Base-by-base conservation (phyloP, 768 basidiomycete species). In the Kwoniella sp. region DNA sequence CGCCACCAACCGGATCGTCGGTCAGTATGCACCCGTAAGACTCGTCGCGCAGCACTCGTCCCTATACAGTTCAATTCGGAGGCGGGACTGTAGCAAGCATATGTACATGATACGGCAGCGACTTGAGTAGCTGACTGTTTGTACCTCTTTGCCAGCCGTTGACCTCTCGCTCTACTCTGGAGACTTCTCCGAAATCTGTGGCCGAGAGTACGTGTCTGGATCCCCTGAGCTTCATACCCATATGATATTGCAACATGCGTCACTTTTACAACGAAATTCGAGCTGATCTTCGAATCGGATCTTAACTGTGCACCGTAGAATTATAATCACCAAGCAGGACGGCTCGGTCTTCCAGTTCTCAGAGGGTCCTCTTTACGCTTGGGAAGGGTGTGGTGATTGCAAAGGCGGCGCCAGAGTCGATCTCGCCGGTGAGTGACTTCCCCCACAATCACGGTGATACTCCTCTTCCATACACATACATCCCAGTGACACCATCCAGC, bases 311-410 rank as follows among this genome's bases (percentile, higher is more conserved):
- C 20, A 41, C 25, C 17, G 7, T 47, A 65, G 63, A 41, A 51
- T 65, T n/a, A 48, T 29, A n/a, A 47, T 65, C 0, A 48, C n/a
- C 38, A 58, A 65, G 26, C 20, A 56, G 17, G 41, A 57, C 22
- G 63, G 63, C 1, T 34, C 56, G 0, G 8, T 22, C 0, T 58
- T 65, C 57, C 11, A 50, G 20, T 59, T 65, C 41, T 38, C 47
- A 8, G 56, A 65, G 41, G 63, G 63, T 26, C 26, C 45, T 29
- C 52, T 65, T 2, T 58, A 58, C 48, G 52, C 58, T n/a, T 58
- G 63, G 11, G 63, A 65, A 2, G 56, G 56, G 23, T 65, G 63
- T 59, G 56, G 48, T 5, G 57, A 30, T 9, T 57, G 56, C 15
- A 28, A 13, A 26, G 57, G 50, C 13, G 38, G 48, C 8, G 28